These are phyloP conservation scores for Cucumis hystrix DNA, from an alignment of 306 rosid species.

Conservation along the genomic window DNA sequence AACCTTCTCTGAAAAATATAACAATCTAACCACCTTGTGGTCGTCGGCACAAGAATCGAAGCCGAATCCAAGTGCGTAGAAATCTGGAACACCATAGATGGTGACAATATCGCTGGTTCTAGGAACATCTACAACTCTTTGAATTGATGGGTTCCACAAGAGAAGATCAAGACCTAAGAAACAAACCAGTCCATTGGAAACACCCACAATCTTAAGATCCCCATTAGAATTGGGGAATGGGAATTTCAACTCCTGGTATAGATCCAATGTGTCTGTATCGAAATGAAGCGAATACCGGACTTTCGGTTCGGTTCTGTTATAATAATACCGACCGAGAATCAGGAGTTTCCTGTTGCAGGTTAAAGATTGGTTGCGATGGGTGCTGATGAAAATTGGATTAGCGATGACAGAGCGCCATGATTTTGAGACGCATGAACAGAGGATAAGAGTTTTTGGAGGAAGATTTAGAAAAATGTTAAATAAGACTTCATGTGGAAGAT, in stretches of 20 bases:
- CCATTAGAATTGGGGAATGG: background rate
- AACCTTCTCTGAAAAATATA: background rate
- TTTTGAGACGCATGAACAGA: constrained; percentile 7
- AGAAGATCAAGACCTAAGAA: background rate
- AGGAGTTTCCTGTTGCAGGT: background rate
- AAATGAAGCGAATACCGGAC: constrained; percentile 10
- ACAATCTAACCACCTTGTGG: constrained; percentile 6
- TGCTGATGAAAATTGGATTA: background rate
- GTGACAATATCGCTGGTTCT: background rate
- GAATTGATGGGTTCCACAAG: constrained; percentile 13
- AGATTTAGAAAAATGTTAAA: constrained; percentile 6
- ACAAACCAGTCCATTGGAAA: constrained; percentile 11
- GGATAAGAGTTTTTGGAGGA: constrained; percentile 2
- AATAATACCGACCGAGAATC: background rate
- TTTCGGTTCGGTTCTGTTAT: background rate
- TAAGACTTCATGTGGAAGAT: constrained; percentile 8
- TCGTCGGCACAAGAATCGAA: constrained; percentile 1
- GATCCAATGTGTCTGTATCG: background rate
- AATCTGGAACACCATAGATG: background rate
- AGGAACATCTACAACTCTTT: background rate
- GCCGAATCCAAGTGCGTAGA: constrained; percentile 7
- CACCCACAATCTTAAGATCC: background rate
- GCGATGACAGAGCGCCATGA: constrained; percentile 8
- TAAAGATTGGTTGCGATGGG: background rate
- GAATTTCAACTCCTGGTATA: constrained; percentile 6